Base-by-base conservation (phyloP, 2,329 filamentous ascomycete genomes). In the Clonostachys rhizophaga region DNA sequence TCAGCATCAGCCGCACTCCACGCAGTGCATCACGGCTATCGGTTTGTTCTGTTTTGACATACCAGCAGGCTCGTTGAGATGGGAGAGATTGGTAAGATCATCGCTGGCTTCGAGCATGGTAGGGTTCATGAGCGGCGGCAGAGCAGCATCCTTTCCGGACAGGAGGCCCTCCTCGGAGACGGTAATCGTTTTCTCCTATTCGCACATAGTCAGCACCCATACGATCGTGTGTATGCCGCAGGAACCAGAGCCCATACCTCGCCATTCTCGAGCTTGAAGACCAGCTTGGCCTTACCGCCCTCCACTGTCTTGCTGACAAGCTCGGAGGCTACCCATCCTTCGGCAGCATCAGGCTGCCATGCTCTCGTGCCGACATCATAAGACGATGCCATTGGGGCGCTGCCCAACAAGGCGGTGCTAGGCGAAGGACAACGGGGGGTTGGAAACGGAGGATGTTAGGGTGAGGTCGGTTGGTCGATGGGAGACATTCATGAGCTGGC, bases 41-140 rank as follows among this genome's bases (percentile, higher is more conserved):
- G 33, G 11, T 34, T 7, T 16, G n/a, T 18, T 40, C 44, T 35
- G 35, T 35, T 13, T 40, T 30, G 30, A 54, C 60, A 44, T 84
- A 95, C 91, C 91, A 67, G 94, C 94, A 63, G 94, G 94, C 69
- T 99, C 94, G 73, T 99, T 99, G 52, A 99, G 74, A 81, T 99
- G 91, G 57, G 94, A 99, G 55, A 99, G 70, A 67, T 96, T 97
- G 54, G 94, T 99, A 60, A 99, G 73, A 69, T 99, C 94, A 71
- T 99, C 94, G 72, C 91, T 96, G 58, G 94, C 94, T 79, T 99
- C 94, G 56, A 99, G 87, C 83, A 97, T 95, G 45, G 92, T 82
- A 55, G 94, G 94, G 68, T 99, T 99, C 91, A 97, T 97, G 59
- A 99, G 71, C 44, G 94, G 94, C 43, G 94, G 94, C 53, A 99